Conservation (phyloP, 345 rosid genomes). For the Xanthoceras sorbifolium region DNA sequence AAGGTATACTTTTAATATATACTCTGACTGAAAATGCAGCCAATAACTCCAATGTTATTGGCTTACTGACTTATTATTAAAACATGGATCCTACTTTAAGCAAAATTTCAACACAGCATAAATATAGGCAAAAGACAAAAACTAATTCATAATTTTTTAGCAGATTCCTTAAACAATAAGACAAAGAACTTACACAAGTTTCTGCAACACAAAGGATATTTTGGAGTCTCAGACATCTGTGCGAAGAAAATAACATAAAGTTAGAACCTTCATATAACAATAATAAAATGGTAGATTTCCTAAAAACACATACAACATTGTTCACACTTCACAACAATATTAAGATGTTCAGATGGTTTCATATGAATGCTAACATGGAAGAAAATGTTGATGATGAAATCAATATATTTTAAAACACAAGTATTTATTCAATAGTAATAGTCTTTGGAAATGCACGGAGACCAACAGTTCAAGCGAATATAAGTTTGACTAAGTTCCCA, state of each 20-base stretch:
- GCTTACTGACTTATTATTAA: neutral
- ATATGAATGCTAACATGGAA: slow-evolving; percentile 2
- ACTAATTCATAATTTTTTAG: neutral
- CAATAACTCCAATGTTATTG: neutral
- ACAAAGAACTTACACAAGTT: slow-evolving; percentile 62
- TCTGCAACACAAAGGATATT: slow-evolving; percentile 72
- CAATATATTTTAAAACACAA: neutral
- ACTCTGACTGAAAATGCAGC: neutral
- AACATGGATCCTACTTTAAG: neutral
- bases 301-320: neutral
- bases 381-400: slow-evolving; percentile 1
- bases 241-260: slow-evolving; percentile 24
- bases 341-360: neutral
- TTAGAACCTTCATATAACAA: neutral
- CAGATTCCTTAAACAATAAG: slow-evolving; percentile 10
- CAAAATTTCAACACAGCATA: neutral
- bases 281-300: neutral
- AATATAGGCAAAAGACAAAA: neutral
- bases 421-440: neutral
- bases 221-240: slow-evolving; percentile 83
- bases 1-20: neutral
- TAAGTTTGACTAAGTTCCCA: neutral
- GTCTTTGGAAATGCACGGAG: neutral
- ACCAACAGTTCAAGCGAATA: neutral
- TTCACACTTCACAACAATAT: neutral